Percentiles rank a stretch among this genome's conserved stretches.
These are phyloP conservation scores for Penicillium diatomitis DNA, from an alignment of 495 filamentous ascomycete genomes.

Conservation along the genomic window DNA sequence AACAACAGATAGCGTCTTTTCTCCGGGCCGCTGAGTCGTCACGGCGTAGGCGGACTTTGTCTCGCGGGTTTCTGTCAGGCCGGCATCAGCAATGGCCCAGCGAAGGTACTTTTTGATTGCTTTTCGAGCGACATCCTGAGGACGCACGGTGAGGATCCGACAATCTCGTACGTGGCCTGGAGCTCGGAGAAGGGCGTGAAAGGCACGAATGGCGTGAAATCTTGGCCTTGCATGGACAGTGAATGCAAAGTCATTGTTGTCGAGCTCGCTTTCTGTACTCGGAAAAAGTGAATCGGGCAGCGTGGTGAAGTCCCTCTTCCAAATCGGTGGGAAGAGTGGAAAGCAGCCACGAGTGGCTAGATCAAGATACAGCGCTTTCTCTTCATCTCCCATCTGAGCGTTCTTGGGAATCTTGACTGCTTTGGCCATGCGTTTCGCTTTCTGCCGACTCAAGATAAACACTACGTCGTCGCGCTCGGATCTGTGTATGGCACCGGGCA, in stretches of 20 bases:
- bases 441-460: slow-evolving; percentile 22
- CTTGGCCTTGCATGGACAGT: slow-evolving; percentile 26
- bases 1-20: slow-evolving; percentile 23
- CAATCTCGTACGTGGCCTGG: slow-evolving; percentile 35
- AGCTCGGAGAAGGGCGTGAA: slow-evolving; percentile 27
- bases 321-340: slow-evolving; percentile 45
- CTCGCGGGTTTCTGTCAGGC: slow-evolving; percentile 10
- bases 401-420: slow-evolving; percentile 17
- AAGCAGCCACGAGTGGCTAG: slow-evolving; percentile 52
- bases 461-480: slow-evolving; percentile 7
- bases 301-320: slow-evolving; percentile 52
- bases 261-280: not conserved
- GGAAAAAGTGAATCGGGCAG: slow-evolving; percentile 52
- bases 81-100: slow-evolving; percentile 35
- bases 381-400: slow-evolving; percentile 38
- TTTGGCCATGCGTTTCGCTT: slow-evolving; percentile 19
- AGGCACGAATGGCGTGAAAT: slow-evolving; percentile 31
- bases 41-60: slow-evolving; percentile 28
- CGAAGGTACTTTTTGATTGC: slow-evolving; percentile 30
- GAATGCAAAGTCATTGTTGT: slow-evolving; percentile 38
- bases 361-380: slow-evolving; percentile 45
- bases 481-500: not conserved
- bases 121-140: slow-evolving; percentile 24
- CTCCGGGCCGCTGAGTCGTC: slow-evolving; percentile 17
- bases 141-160: slow-evolving; percentile 11